Conservation (phyloP, 768 basidiomycete species). For the Leccinum variicolor region DNA sequence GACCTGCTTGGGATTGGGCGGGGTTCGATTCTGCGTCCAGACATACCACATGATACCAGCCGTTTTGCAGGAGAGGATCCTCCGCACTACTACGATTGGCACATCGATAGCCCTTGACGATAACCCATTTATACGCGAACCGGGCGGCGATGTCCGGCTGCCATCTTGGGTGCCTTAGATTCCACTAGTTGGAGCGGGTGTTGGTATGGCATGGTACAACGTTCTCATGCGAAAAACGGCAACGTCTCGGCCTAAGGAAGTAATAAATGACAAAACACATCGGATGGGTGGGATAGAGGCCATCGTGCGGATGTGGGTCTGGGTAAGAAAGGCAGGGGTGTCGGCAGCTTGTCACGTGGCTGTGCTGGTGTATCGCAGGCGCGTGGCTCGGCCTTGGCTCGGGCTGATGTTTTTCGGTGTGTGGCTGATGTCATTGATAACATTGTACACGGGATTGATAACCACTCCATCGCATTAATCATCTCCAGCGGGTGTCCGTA, state of each 20-base stretch:
- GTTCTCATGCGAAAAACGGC: slow-evolving; percentile 56
- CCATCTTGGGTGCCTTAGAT: slow-evolving; percentile 41
- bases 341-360: slow-evolving; percentile 2
- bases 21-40: slow-evolving; percentile 57
- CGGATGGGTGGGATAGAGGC: slow-evolving; percentile 35
- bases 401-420: neutral
- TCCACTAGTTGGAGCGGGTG: slow-evolving; percentile 62
- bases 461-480: neutral
- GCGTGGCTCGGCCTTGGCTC: too few species aligned
- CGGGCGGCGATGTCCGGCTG: slow-evolving; percentile 22
- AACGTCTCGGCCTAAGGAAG: slow-evolving; percentile 4
- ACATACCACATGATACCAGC: slow-evolving; percentile 57
- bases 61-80: slow-evolving; percentile 26
- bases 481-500: neutral
- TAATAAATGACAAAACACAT: neutral
- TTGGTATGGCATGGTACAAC: slow-evolving; percentile 63
- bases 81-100: neutral
- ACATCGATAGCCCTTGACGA: slow-evolving; percentile 20
- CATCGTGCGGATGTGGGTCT: slow-evolving; percentile 47
- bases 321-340: slow-evolving; percentile 26
- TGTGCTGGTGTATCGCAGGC: neutral
- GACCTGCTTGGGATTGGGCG: slow-evolving; percentile 79
- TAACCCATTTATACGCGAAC: slow-evolving; percentile 39
- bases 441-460: neutral
- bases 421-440: neutral